phyloP scores from a whole-genome alignment of 1,284 basidiomycete genomes.

The Ustilago nuda region DNA sequence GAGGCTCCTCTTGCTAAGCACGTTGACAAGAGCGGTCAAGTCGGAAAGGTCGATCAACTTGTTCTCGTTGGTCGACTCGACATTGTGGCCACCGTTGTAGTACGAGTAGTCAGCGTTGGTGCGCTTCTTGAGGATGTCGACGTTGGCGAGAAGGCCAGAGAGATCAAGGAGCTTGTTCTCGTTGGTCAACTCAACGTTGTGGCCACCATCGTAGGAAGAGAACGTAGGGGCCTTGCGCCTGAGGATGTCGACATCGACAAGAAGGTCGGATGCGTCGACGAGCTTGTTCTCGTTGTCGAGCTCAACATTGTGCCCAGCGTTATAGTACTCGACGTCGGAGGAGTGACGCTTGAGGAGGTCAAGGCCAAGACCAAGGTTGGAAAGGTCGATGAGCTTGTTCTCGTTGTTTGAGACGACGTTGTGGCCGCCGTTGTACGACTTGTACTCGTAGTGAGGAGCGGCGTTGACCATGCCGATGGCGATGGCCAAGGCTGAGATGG shows the following conservation, averaged over 20 bases:
- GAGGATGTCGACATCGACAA: constrained; percentile 30
- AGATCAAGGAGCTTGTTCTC: constrained; percentile 28
- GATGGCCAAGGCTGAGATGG: constrained; percentile 37
- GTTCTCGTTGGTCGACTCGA: constrained; percentile 36
- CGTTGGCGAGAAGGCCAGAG: constrained; percentile 22
- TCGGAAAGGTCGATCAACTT: constrained; percentile 39
- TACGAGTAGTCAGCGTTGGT: constrained; percentile 9
- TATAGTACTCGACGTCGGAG: constrained; percentile 26
- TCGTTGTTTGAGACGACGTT: too few species aligned
- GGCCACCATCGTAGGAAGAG: constrained; percentile 28
- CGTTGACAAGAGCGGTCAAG: constrained; percentile 43
- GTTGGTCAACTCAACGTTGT: constrained; percentile 33
- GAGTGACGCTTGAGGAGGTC: constrained; percentile 39
- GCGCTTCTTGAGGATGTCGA: constrained; percentile 35
- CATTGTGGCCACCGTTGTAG: constrained; percentile 39
- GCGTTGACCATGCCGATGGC: constrained; percentile 49
- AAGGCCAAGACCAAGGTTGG: constrained; percentile 23
- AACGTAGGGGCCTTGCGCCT: constrained; percentile 17
- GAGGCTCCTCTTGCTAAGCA: constrained; percentile 39
- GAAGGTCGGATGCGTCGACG: constrained; percentile 25
- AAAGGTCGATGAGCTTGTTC: constrained; percentile 51
- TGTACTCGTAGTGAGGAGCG: constrained; percentile 36
- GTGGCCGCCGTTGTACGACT: constrained; percentile 44
- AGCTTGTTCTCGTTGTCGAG: constrained; percentile 44
- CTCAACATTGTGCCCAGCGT: constrained; percentile 37